Percentiles rank a stretch among this genome's conserved stretches.
Evolutionary conservation across 257 asterid species (phyloP).

Genomic region (Solanum bulbocastanum): DNA sequence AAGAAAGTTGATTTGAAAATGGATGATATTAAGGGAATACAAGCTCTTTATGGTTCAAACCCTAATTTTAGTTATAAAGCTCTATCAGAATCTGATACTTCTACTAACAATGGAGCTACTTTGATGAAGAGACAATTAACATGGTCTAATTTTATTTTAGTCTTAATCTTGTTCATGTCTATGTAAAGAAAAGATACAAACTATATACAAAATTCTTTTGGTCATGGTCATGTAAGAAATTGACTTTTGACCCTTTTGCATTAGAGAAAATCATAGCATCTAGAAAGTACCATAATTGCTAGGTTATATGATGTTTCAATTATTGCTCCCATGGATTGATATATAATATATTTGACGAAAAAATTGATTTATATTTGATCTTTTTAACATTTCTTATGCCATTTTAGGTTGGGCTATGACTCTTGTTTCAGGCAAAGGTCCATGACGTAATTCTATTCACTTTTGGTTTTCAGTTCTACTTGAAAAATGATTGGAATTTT

Average conservation of each 20-base stretch:
- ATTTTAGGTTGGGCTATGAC: too few relatives aligned
- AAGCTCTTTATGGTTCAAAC: conserved; percentile 68
- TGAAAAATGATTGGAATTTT: neutral
- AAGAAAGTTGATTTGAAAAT: conserved; percentile 44
- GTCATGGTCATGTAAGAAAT: neutral
- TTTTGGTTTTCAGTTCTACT: neutral
- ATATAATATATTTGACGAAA: neutral
- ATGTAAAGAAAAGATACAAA: neutral
- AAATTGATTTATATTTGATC: neutral
- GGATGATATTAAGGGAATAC: conserved; percentile 69
- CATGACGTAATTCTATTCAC: neutral
- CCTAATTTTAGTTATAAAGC: conserved; percentile 49
- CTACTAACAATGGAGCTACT: conserved; percentile 15
- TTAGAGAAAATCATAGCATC: neutral
- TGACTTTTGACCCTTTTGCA: neutral
- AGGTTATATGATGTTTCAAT: neutral
- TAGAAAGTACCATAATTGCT: neutral
- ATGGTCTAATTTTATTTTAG: conserved; percentile 2
- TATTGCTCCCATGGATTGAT: neutral
- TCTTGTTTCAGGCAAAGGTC: neutral
- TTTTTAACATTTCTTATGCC: neutral
- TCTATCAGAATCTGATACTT: conserved; percentile 43
- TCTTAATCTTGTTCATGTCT: conserved; percentile 9
- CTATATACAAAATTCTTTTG: neutral
- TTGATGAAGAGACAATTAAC: conserved; percentile 1